Evolutionary conservation across 441 rosid species (phyloP).

Genomic region (Breynia disticha): DNA sequence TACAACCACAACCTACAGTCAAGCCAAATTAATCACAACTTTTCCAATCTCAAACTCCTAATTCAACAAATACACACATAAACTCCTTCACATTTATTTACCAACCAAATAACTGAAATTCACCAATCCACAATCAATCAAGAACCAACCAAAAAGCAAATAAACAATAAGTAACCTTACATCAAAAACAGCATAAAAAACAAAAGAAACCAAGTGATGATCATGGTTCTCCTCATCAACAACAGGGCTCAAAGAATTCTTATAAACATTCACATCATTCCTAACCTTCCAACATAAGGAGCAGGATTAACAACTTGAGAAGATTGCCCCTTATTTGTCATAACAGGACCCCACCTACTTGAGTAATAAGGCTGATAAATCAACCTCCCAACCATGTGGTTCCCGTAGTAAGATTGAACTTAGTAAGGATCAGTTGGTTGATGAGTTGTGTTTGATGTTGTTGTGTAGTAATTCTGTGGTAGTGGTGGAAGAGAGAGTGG

Average conservation of each 20-base stretch:
- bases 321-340: too few species aligned
- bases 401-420: too few species aligned
- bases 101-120: not conserved
- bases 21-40: too few species aligned
- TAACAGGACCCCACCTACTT: too few species aligned
- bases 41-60: not conserved
- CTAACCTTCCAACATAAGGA: conserved; percentile 58
- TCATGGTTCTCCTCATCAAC: conserved; percentile 50
- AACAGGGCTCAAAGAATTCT: conserved; percentile 34
- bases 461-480: too few species aligned
- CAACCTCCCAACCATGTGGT: too few species aligned
- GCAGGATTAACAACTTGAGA: too few species aligned
- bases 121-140: not conserved
- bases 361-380: too few species aligned
- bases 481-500: too few species aligned
- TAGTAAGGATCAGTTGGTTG: too few species aligned
- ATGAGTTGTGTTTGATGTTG: too few species aligned
- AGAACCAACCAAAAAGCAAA: not conserved
- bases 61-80: too few species aligned
- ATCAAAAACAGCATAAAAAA: conserved; percentile 64
- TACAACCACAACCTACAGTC: not conserved
- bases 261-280: conserved; percentile 73
- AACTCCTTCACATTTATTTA: conserved; percentile 5
- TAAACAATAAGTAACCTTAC: conserved; percentile 16
- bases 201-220: conserved; percentile 55